A percentile compares a stretch with the other conserved stretches of the same genome.
phyloP scores from a whole-genome alignment of 1,284 basidiomycete species.

The Sporisorium graminicola region DNA sequence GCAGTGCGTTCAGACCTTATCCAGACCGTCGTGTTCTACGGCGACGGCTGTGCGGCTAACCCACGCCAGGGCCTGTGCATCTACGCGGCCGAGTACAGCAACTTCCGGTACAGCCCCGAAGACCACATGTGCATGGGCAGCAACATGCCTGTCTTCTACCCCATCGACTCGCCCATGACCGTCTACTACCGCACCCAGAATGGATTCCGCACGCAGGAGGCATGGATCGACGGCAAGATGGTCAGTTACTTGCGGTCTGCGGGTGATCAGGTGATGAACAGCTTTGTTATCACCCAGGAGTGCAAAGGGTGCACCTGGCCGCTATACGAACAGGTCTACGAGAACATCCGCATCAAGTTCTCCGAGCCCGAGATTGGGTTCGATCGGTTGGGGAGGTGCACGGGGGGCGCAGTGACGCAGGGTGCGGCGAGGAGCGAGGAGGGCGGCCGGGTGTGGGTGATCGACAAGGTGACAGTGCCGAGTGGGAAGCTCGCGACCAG shows the following conservation, averaged over 20 bases:
- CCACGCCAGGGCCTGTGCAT: slow-evolving; percentile 32
- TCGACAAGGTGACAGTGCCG: slow-evolving; percentile 41
- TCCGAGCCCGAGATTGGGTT: slow-evolving; percentile 26
- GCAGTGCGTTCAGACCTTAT: slow-evolving; percentile 26
- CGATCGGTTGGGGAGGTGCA: slow-evolving; percentile 30
- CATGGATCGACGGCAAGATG: slow-evolving; percentile 45
- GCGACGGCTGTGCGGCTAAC: slow-evolving; percentile 42
- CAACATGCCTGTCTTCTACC: slow-evolving; percentile 45
- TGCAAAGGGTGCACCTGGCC: slow-evolving; percentile 44
- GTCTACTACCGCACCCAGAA: slow-evolving; percentile 41
- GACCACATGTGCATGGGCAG: slow-evolving; percentile 52
- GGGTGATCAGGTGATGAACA: slow-evolving; percentile 49
- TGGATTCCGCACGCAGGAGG: slow-evolving; percentile 43
- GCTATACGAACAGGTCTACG: slow-evolving; percentile 35
- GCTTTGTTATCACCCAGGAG: slow-evolving; percentile 52
- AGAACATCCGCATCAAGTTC: slow-evolving; percentile 36
- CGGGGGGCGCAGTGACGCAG: slow-evolving; percentile 27
- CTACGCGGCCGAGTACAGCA: slow-evolving; percentile 38
- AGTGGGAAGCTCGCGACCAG: slow-evolving; percentile 23
- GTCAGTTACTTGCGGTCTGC: slow-evolving; percentile 34
- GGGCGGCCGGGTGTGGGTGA: slow-evolving; percentile 30
- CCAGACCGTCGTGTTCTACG: slow-evolving; percentile 48
- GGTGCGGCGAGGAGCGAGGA: slow-evolving; percentile 16
- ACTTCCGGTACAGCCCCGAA: slow-evolving; percentile 29
- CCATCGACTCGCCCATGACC: slow-evolving; percentile 21